Evolutionary conservation across 2,329 filamentous ascomycete genomes (phyloP), one percentile per base, ranked within the genome.

Genomic region (Aspergillus sp.): DNA sequence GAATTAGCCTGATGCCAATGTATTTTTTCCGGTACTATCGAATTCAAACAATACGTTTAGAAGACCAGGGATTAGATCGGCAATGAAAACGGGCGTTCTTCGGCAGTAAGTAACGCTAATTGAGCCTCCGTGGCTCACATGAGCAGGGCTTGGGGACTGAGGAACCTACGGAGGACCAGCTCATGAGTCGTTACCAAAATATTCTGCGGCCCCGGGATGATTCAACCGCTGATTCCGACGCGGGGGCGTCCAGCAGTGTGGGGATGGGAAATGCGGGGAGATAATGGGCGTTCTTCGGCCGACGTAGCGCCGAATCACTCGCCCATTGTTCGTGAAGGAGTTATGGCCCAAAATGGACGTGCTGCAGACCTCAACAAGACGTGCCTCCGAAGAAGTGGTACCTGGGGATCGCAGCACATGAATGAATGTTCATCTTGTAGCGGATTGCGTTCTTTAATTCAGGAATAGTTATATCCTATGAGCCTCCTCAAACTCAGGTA

Each of bases 211-310:
- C 29, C 29, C 29, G 29, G 29, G 29, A 32, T 45, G 2, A 45
- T 19, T 4, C 20, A 23, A 45, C 43, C 7, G 4, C 43, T 25
- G 19, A 45, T 45, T 29, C 43, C 43, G 43, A 10, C 29, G 43
- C 20, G n/a, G 43, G 43, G 43, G n/a, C 20, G 43, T 29, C 29
- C 29, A 32, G 29, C 29, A 32, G 29, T 32, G 29, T 32, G 29
- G 29, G 29, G 29, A 40, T 40, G 5, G 16, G 36, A 11, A 40
- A 17, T 40, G 36, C 16, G 36, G 36, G 10, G 36, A 11, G 5
- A n/a, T 17, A 40, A 36, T 29, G 45, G 23, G 45, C 25, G 36
- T 34, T 34, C 45, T 47, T 36, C 32, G 45, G 45, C 29, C 45
- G 29, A 47, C 45, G 23, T 31, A 46, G 44, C 23, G 23, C 44